Evolutionary conservation across 345 rosid species (phyloP).

Genomic region (Linum usitatissimum): DNA sequence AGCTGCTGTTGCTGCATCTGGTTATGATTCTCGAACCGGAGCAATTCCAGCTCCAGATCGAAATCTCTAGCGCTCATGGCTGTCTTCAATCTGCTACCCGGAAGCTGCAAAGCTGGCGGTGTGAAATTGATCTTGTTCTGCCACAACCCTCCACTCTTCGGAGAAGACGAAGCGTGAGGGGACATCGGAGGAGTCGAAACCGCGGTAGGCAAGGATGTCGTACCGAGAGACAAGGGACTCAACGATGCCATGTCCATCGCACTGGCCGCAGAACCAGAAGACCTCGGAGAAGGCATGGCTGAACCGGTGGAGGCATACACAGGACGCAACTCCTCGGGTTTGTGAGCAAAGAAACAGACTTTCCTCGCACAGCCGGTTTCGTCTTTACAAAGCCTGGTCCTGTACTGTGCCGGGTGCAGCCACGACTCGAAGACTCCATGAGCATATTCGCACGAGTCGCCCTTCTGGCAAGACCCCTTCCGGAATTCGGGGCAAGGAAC

Average conservation of each 20-base stretch:
- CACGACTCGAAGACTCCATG: constrained; percentile 98
- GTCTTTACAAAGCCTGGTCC: constrained; percentile 94
- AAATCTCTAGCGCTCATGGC: constrained; percentile 66
- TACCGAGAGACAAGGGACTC: constrained; percentile 49
- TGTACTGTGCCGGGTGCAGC: constrained; percentile 95
- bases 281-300: constrained; percentile 87
- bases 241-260: constrained; percentile 47
- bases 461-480: constrained; percentile 84
- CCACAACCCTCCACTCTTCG: constrained; percentile 55
- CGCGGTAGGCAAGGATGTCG: constrained; percentile 40
- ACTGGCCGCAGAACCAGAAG: constrained; percentile 34
- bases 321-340: constrained; percentile 71
- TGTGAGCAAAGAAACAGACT: constrained; percentile 98
- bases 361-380: constrained; percentile 78
- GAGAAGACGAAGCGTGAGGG: constrained; percentile 61
- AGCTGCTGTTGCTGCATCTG: constrained; percentile 35
- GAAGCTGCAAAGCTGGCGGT: constrained; percentile 69
- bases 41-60: constrained; percentile 59
- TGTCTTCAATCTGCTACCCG: constrained; percentile 78
- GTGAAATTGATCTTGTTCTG: constrained; percentile 65
- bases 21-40: constrained; percentile 33
- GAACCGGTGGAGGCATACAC: constrained; percentile 92
- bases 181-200: constrained; percentile 64
- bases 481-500: constrained; percentile 99
- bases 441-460: constrained; percentile 83